Base-by-base conservation (phyloP, 1,139 yeast species). In the Geotrichum cucujoidarum region DNA sequence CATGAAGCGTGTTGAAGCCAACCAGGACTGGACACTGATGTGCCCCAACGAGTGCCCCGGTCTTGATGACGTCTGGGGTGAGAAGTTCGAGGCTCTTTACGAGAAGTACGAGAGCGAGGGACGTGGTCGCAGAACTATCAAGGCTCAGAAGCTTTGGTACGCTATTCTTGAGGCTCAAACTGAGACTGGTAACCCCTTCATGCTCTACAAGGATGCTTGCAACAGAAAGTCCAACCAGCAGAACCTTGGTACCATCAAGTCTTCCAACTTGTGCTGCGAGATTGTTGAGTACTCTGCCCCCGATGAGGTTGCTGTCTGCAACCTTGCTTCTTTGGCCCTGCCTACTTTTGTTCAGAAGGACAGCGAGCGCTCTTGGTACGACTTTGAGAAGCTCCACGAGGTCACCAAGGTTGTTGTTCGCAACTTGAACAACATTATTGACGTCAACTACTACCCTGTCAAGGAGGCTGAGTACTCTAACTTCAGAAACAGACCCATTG, bases 11-110 rank as follows among this genome's bases (percentile, higher is more conserved):
- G 95, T 87, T 52, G 86, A 85, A 69, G 73, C 72, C 48, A 81
- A 87, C 63, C 83, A 73, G 45, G 82, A 81, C 24, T 87, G 95
- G 95, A 80, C 92, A 36, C 72, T 88, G 56, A 84, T 87, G 73
- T 84, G 94, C 59, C 95, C 95, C 50, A 81, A 83, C 66, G 92
- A 84, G 67, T 92, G 92, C 53, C 89, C 89, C 38, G 95, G 95
- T 37, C 76, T 87, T 57, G 70, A 81, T 53, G 95, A 87, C 49
- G 80, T 75, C 53, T 84, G 83, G 61, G 95, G 95, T 51, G 90
- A 81, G 30, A 90, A 86, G 64, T 88, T 87, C 61, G 86, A 78
- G 64, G 73, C 67, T 47, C 73, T 87, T 47, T 87, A 85, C 66
- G 81, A 79, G 59, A 73, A 71, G 59, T 87, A 87, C 63, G 95